Evolutionary conservation across 78 protist species (phyloP).

Genomic region (Bigelowiella natans): DNA sequence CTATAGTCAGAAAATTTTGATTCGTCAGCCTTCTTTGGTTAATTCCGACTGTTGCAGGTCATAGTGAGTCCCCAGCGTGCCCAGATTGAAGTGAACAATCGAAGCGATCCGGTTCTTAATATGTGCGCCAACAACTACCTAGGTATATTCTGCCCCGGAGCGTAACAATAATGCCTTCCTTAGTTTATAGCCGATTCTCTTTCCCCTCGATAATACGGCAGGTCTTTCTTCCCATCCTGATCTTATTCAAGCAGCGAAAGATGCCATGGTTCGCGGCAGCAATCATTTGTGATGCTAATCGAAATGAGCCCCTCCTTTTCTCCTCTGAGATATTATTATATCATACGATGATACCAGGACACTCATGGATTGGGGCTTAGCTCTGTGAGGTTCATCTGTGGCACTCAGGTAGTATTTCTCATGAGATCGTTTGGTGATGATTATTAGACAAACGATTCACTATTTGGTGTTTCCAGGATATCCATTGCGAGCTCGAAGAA

Average conservation of each 20-base stretch:
- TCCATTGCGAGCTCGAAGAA: not conserved
- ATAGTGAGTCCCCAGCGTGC: not conserved
- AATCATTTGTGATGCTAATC: too few species aligned
- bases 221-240: slow-evolving; percentile 18
- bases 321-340: too few species aligned
- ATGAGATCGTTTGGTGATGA: too few species aligned
- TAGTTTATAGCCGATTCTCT: too few species aligned
- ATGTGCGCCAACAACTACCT: slow-evolving; percentile 23
- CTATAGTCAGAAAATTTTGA: not conserved
- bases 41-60: not conserved
- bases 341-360: not conserved
- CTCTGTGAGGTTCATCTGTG: slow-evolving; percentile 47
- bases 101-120: not conserved
- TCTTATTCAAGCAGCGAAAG: slow-evolving; percentile 31
- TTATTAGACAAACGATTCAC: too few species aligned
- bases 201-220: not conserved
- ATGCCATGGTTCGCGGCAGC: slow-evolving; percentile 2
- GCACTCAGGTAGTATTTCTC: slow-evolving; percentile 26
- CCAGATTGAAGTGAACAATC: not conserved
- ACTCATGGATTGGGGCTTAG: slow-evolving; percentile 26
- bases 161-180: too few species aligned
- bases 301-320: too few species aligned
- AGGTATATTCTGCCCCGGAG: too few species aligned
- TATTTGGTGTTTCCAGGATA: not conserved
- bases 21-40: not conserved